Evolutionary conservation across 768 basidiomycete genomes (phyloP), one percentile per base, ranked within the genome.

Genomic region (Kwoniella newhampshirensis): DNA sequence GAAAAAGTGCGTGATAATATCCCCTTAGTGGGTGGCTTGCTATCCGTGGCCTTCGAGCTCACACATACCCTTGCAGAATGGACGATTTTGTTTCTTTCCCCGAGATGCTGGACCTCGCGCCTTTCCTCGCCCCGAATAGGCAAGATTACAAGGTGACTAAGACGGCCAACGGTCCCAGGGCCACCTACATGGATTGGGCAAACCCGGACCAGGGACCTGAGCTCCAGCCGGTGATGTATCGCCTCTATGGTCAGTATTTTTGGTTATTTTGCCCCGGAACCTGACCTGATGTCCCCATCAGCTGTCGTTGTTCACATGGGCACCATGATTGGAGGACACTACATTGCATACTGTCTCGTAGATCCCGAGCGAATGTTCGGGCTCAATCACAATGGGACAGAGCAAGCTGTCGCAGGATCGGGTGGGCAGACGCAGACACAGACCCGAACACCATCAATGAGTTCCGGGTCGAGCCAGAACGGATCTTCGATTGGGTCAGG

Each of bases 11-110:
- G 71, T 60, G 6, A 36, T 28, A 27, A 20, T 46, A 4, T 18
- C 23, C 6, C n/a, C n/a, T n/a, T n/a, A n/a, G n/a, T n/a, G 2
- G n/a, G 25, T 13, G 12, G 28, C 32, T 28, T 11, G 4, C 8
- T 28, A 20, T 25, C 9, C 9, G 23, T 21, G 51, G 13, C 48
- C 39, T 36, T 13, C 46, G 37, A 28, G n/a, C 52, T 52, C n/a
- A 56, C 44, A 25, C 41, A 21, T 28, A 6, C 21, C 13, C 12
- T 87, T 87, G 76, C 89, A 89, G 80, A 78, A 77, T 94, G 52
- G 93, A 98, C 64, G 91, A 94, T 68, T 91, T 84, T 62, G 84
- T 96, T 23, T 82, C 88, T 42, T 98, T 96, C 77, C 93, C 93
- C 0, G 88, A 91, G 73, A 80, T 81, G 57, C 81, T 98, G 23